phyloP scores from a whole-genome alignment of 495 filamentous ascomycete species.

The Collariella sp. region DNA sequence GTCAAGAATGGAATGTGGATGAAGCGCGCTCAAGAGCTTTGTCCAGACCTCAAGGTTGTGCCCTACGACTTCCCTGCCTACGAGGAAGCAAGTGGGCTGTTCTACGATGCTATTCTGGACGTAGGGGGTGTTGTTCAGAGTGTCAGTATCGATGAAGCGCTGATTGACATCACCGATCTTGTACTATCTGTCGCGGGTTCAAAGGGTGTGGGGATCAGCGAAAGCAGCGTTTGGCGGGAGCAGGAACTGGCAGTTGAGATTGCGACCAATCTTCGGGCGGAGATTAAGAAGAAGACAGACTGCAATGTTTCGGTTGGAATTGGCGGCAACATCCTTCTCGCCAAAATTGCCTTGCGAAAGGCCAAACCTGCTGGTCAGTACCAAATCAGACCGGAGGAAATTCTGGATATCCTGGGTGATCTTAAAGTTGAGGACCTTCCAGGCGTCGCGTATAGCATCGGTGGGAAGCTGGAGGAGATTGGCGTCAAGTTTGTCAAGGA shows the following conservation, averaged over 20 bases:
- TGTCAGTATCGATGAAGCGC: constrained; percentile 90
- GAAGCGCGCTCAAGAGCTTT: constrained; percentile 75
- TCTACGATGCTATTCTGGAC: constrained; percentile 76
- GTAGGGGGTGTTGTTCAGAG: constrained; percentile 82
- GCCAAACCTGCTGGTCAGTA: constrained; percentile 94
- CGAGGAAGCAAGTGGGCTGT: constrained; percentile 79
- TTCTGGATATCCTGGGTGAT: constrained; percentile 64
- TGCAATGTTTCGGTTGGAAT: constrained; percentile 94
- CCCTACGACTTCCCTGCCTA: constrained; percentile 93
- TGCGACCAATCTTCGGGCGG: constrained; percentile 53
- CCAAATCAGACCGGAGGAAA: constrained; percentile 70
- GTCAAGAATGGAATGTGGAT: constrained; percentile 99
- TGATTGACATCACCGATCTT: constrained; percentile 64
- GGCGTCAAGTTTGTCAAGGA: constrained; percentile 76
- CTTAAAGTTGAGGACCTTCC: constrained; percentile 74
- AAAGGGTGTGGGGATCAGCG: constrained; percentile 55
- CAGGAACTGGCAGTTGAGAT: constrained; percentile 73
- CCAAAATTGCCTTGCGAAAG: constrained; percentile 81
- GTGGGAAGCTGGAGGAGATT: constrained; percentile 77
- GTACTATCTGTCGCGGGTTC: constrained; percentile 60
- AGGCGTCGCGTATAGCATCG: constrained; percentile 79
- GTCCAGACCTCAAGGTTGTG: constrained; percentile 74
- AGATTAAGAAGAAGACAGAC: constrained; percentile 62
- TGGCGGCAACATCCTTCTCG: constrained; percentile 80
- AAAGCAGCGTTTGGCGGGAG: constrained; percentile 71